Evolutionary conservation across 1,284 basidiomycete genomes (phyloP), one percentile per base, ranked within the genome.

Genomic region (Puccinia horiana): DNA sequence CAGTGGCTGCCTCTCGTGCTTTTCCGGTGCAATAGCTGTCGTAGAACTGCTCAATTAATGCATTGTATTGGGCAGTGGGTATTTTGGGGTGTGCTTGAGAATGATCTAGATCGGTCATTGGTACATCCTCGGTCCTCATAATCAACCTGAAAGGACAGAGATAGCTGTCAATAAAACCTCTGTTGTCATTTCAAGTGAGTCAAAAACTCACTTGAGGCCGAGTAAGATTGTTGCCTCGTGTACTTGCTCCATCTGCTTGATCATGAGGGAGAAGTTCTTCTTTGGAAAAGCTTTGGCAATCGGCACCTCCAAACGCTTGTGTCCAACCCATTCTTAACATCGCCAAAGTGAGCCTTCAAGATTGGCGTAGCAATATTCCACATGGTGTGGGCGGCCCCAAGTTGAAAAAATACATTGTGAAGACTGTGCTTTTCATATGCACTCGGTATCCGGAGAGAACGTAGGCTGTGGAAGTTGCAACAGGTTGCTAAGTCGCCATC

Each of bases 221-320:
- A 37, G 40, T 2, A 37, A 40, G 12, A 75, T 75, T 2, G 73
- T 37, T 14, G 73, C 70, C 32, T 73, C 70, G 40, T 73, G 70
- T 18, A 44, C 32, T 23, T 73, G 42, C 70, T 73, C 70, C 44
- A 73, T 49, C 12, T 49, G 40, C 23, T 32, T 29, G 35, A 73
- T 20, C 70, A 73, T 73, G 20, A 35, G 9, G 12, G 44, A 9
- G 70, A 29, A 63, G 20, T 63, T 20, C 6, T 63, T 63, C 26
- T 63, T 63, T 14, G 61, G 61, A 20, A 63, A 16, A 6, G 26
- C 26, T 20, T 63, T 63, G 5, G 14, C 26, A 12, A 49, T 12
- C 18, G 18, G 70, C 40, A 52, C n/a, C 70, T 49, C 52, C 70
- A 73, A n/a, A 23, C 12, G 18, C 44, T 3, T 20, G 35, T 73